These are phyloP conservation scores for Sisymbrium altissimum DNA, from an alignment of 345 rosid genomes.

Conservation along the genomic window DNA sequence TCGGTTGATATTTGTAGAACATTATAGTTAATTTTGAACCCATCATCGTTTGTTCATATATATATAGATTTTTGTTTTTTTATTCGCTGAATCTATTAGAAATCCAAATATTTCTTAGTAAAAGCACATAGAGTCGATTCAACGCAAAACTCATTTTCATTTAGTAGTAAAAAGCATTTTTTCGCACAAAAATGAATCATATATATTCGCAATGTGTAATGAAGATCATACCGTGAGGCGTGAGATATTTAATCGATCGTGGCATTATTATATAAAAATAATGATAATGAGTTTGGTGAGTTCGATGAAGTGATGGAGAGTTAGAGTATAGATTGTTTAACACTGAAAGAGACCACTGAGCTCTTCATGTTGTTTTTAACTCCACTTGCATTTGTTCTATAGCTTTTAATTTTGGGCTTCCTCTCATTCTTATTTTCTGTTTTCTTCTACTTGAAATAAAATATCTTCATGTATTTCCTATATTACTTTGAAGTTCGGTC, in stretches of 20 bases:
- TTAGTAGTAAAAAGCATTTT: neutral
- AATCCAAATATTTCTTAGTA: neutral
- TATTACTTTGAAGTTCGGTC: conserved; percentile 29
- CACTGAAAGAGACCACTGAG: conserved; percentile 33
- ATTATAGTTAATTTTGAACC: neutral
- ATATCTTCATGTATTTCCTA: conserved; percentile 19
- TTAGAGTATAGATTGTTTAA: conserved; percentile 18
- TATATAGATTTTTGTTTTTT: neutral
- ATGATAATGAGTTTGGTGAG: conserved; percentile 18
- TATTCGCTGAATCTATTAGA: neutral
- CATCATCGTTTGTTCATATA: neutral
- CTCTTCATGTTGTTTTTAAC: conserved; percentile 37
- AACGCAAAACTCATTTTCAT: neutral
- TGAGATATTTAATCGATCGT: neutral
- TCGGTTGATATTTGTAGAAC: neutral
- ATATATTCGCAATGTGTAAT: conserved; percentile 4
- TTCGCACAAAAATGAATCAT: neutral
- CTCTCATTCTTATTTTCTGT: conserved; percentile 29
- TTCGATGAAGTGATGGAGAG: conserved; percentile 26
- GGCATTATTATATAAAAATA: conserved; percentile 2
- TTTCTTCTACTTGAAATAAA: conserved; percentile 25
- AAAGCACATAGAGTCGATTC: neutral
- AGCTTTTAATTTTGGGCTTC: conserved; percentile 29
- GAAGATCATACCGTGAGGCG: neutral
- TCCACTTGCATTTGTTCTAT: conserved; percentile 36